phyloP scores from a whole-genome alignment of 345 rosid species.

The Hibiscus trionum region DNA sequence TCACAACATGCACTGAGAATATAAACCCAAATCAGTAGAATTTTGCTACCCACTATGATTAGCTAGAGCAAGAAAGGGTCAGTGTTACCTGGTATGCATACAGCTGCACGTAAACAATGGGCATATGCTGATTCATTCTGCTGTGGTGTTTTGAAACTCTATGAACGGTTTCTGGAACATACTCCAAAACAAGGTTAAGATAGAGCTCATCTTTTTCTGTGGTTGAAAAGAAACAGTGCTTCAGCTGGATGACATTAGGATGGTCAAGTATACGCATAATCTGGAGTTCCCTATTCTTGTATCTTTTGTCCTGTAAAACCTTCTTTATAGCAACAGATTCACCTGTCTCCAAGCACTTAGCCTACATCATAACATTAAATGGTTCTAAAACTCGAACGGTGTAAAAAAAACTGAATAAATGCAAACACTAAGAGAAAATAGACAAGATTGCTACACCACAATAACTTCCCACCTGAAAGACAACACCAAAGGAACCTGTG shows the following conservation, averaged over 20 bases:
- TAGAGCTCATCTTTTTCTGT: slow-evolving; percentile 86
- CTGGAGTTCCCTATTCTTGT: slow-evolving; percentile 97
- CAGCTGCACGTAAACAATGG: slow-evolving; percentile 69
- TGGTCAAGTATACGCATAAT: slow-evolving; percentile 82
- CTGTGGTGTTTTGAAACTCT: slow-evolving; percentile 71
- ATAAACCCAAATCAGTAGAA: neutral
- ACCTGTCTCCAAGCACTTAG: slow-evolving; percentile 79
- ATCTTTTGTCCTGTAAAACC: slow-evolving; percentile 90
- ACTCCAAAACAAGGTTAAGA: slow-evolving; percentile 93
- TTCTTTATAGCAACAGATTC: slow-evolving; percentile 88
- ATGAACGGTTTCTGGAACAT: slow-evolving; percentile 84
- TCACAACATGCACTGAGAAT: neutral
- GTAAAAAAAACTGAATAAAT: neutral
- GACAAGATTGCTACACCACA: neutral
- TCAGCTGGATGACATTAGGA: slow-evolving; percentile 74
- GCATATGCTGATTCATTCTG: slow-evolving; percentile 55
- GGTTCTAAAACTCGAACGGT: neutral
- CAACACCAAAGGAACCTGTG: slow-evolving; percentile 90
- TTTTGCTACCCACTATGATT: neutral
- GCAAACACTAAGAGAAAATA: neutral
- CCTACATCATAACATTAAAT: slow-evolving; percentile 30
- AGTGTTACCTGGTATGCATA: slow-evolving; percentile 59
- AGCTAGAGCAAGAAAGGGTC: neutral
- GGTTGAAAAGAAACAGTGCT: slow-evolving; percentile 90
- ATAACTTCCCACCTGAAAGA: slow-evolving; percentile 52